These are phyloP conservation scores for Scutellaria barbata DNA, from an alignment of 257 asterid genomes.

Conservation along the genomic window DNA sequence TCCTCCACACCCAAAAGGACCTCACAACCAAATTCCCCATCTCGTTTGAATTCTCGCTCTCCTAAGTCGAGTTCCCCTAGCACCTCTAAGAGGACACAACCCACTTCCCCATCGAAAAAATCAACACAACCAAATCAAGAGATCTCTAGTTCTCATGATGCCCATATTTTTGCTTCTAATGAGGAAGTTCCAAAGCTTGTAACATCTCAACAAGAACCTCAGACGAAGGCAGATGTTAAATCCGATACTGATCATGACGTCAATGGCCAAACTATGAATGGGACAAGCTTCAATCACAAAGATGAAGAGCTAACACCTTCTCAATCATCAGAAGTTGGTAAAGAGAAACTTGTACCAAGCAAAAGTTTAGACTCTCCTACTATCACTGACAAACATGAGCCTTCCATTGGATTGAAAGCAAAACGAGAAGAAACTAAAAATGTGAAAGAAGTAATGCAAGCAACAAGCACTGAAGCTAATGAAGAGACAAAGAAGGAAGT, in stretches of 20 bases:
- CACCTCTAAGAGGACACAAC: slow-evolving; percentile 38
- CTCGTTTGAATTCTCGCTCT: slow-evolving; percentile 38
- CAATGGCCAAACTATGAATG: slow-evolving; percentile 27
- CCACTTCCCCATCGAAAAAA: slow-evolving; percentile 43
- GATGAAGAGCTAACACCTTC: slow-evolving; percentile 34
- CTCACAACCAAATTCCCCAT: slow-evolving; percentile 26
- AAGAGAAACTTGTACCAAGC: slow-evolving; percentile 31
- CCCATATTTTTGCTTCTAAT: slow-evolving; percentile 26
- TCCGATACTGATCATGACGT: slow-evolving; percentile 22
- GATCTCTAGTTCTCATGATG: slow-evolving; percentile 30
- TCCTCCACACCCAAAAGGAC: slow-evolving; percentile 43
- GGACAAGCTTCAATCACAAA: slow-evolving; percentile 27
- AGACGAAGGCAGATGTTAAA: slow-evolving; percentile 30
- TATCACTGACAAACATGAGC: slow-evolving; percentile 29
- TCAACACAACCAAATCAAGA: slow-evolving; percentile 31
- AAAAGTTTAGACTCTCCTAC: slow-evolving; percentile 32
- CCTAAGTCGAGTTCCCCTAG: slow-evolving; percentile 48
- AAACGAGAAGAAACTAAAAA: slow-evolving; percentile 51
- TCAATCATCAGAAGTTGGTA: slow-evolving; percentile 27
- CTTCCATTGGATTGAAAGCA: slow-evolving; percentile 27
- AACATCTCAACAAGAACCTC: slow-evolving; percentile 40
- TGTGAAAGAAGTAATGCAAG: slow-evolving; percentile 55
- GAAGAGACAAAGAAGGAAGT: slow-evolving; percentile 41
- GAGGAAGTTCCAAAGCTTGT: slow-evolving; percentile 40
- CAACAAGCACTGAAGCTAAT: slow-evolving; percentile 29